phyloP scores from a whole-genome alignment of 1,139 yeast species.

The Tardiomyces depauwii region DNA sequence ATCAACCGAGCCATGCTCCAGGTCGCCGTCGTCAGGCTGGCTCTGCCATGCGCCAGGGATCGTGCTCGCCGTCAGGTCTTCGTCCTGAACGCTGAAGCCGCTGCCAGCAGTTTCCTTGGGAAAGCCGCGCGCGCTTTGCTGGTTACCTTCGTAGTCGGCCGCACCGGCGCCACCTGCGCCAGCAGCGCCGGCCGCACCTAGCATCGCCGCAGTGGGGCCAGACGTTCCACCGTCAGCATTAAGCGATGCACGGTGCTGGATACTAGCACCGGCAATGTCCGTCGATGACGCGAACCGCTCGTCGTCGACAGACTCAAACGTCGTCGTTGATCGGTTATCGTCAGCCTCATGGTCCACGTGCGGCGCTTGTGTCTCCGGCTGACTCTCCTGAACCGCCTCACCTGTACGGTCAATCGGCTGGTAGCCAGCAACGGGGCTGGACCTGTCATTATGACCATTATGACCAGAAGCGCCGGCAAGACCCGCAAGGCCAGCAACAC shows the following conservation, averaged over 20 bases:
- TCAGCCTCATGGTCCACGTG: neutral
- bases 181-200: conserved; percentile 2
- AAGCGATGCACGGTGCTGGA: too few relatives aligned
- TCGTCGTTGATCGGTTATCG: neutral
- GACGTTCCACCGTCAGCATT: too few relatives aligned
- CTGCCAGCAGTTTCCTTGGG: too few relatives aligned
- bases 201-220: neutral
- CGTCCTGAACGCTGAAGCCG: neutral
- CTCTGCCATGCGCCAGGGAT: conserved; percentile 11
- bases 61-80: conserved; percentile 10
- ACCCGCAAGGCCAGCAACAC: conserved; percentile 5
- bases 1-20: neutral
- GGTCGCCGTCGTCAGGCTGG: neutral
- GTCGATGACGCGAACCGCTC: conserved; percentile 9
- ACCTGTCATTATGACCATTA: too few relatives aligned
- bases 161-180: conserved; percentile 8
- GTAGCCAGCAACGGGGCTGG: neutral
- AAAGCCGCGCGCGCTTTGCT: too few relatives aligned
- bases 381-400: neutral
- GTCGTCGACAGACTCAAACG: conserved; percentile 1
- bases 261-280: conserved; percentile 2
- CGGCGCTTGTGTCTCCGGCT: neutral
- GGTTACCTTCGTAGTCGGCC: neutral
- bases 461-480: too few relatives aligned
- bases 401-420: neutral